phyloP scores from a whole-genome alignment of 2,329 filamentous ascomycete species.

The Pseudohalonectria lignicola region DNA sequence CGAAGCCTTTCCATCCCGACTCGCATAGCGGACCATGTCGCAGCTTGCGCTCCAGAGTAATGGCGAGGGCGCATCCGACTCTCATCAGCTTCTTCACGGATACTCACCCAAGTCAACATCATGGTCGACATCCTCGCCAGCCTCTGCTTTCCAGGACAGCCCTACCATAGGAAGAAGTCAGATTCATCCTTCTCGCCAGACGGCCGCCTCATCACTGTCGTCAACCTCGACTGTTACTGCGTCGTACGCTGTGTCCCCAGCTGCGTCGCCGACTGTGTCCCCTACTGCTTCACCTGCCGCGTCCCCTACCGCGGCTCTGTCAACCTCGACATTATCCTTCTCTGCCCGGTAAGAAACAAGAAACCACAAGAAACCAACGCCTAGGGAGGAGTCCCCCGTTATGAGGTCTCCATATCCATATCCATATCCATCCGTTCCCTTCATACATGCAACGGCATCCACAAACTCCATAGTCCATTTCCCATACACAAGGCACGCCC shows the following conservation, averaged over 20 bases:
- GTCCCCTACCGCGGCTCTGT: too few species aligned
- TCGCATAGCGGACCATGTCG: constrained; percentile 38
- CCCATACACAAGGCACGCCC: too few species aligned
- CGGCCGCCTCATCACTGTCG: constrained; percentile 4
- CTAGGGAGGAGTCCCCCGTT: too few species aligned
- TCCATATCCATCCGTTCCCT: too few species aligned
- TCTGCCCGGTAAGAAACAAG: background rate
- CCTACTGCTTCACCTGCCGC: too few species aligned
- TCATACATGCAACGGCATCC: too few species aligned
- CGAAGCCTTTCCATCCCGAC: constrained; percentile 8
- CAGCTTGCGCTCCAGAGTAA: constrained; percentile 36
- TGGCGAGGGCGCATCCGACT: constrained; percentile 26
- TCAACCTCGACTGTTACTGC: too few species aligned
- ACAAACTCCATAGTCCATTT: too few species aligned
- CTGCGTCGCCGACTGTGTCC: too few species aligned
- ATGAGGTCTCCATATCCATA: too few species aligned
- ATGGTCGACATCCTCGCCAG: too few species aligned
- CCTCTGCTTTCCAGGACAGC: background rate
- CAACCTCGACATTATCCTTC: constrained; percentile 2
- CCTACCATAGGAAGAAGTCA: constrained; percentile 30
- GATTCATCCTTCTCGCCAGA: constrained; percentile 10
- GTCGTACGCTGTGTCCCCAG: too few species aligned
- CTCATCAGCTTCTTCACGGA: constrained; percentile 9
- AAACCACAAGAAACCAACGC: background rate
- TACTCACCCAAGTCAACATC: constrained; percentile 1